Conservation (phyloP, 225 moss, liverwort and hornwort genomes). For the Pseudisothecium myosuroides region DNA sequence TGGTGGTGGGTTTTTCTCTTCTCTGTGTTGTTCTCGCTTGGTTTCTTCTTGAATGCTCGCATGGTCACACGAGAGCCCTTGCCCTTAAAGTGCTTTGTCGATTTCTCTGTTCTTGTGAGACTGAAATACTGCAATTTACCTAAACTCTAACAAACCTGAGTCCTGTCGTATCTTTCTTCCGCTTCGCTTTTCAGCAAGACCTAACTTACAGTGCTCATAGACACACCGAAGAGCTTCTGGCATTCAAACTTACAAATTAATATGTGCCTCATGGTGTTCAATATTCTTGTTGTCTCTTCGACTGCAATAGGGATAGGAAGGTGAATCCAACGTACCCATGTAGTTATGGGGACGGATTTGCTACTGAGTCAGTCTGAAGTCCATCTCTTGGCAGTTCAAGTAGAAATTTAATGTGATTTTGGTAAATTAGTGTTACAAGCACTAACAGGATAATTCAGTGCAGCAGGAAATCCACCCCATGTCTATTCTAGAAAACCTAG, state of each 20-base stretch:
- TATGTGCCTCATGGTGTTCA: neutral
- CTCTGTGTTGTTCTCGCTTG: neutral
- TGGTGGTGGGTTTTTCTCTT: neutral
- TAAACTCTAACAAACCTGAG: neutral
- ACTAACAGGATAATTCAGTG: neutral
- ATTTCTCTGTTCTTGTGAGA: neutral
- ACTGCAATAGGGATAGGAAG: neutral
- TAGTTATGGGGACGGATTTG: neutral
- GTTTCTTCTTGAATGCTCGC: neutral
- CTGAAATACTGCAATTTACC: too few species aligned
- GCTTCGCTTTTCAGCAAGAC: neutral
- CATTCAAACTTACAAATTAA: neutral
- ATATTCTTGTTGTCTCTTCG: neutral
- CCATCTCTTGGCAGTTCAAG: neutral
- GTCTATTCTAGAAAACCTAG: neutral
- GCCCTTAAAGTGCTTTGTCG: neutral
- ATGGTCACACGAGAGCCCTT: neutral
- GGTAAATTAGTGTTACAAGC: neutral
- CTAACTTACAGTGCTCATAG: neutral
- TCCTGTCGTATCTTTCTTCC: neutral
- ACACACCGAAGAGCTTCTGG: neutral
- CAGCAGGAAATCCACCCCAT: neutral
- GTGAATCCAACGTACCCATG: neutral
- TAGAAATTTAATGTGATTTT: neutral
- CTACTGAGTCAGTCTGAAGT: neutral